Percentiles rank a stretch among this genome's conserved stretches.
Evolutionary conservation across 2,329 filamentous ascomycete species (phyloP).

Genomic region (Sporothrix euskadiensis): DNA sequence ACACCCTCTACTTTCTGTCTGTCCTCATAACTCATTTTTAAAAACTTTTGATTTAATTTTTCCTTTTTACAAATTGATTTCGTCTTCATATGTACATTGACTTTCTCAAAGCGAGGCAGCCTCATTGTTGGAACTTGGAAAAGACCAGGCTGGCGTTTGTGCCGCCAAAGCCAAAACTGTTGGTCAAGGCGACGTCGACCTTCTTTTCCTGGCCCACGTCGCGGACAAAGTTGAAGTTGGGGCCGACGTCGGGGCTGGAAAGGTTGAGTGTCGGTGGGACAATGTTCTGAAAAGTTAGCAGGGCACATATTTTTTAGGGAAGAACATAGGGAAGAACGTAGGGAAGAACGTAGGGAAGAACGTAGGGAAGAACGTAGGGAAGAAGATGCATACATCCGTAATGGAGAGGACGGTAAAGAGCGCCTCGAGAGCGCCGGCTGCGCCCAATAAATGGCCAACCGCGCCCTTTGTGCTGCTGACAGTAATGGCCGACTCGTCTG

Average conservation of each 20-base stretch:
- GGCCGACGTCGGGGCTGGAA: constrained; percentile 62
- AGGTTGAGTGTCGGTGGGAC: constrained; percentile 89
- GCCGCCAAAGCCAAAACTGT: constrained; percentile 97
- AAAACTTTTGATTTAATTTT: neutral
- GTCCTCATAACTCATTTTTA: neutral
- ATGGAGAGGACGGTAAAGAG: constrained; percentile 81
- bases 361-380: neutral
- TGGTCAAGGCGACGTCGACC: constrained; percentile 77
- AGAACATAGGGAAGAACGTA: too few species aligned
- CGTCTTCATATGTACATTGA: neutral
- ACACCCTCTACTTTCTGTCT: neutral
- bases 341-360: neutral
- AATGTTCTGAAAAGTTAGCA: constrained; percentile 56
- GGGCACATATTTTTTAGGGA: neutral
- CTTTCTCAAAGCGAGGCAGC: neutral
- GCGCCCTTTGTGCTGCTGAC: constrained; percentile 95
- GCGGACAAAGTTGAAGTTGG: constrained; percentile 84
- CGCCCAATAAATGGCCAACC: constrained; percentile 86
- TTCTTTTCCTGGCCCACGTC: constrained; percentile 66
- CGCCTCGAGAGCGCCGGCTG: constrained; percentile 86
- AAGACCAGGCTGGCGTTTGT: constrained; percentile 93
- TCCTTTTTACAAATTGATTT: neutral
- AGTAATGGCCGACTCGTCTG: constrained; percentile 64
- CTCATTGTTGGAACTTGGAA: constrained; percentile 44
- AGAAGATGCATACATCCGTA: constrained; percentile 60